Base-by-base conservation (phyloP, 2,329 filamentous ascomycete species). In the Monilinia fructicola region DNA sequence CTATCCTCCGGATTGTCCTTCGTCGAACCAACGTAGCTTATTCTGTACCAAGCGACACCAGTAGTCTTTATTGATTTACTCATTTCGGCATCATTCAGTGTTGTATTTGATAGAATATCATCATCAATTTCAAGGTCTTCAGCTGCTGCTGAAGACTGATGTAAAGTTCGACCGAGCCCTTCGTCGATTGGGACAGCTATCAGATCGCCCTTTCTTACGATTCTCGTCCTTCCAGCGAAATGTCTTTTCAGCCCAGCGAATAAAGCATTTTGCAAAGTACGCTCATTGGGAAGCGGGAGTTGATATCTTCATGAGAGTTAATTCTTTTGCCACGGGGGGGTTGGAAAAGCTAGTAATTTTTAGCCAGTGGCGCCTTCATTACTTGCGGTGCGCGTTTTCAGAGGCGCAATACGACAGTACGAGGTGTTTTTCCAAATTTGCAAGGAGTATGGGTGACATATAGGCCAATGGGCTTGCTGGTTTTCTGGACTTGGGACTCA, bases 161-260 rank as follows among this genome's bases (percentile, higher is more conserved):
- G 93, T 4, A 97, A 83, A 2, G 91, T 90, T 67, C 90, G 86
- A 3, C 93, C 94, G 1, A 98, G 83, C 63, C 89, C 87, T 64
- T 93, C 91, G 74, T 99, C 94, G 38, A 99, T 88, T 3, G 92
- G 89, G 16, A 99, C 90, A 23, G 91, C 93, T 64, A 99, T 88
- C 16, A 97, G 80, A 78, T 99, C 95, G 3, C 93, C 94, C 52
- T 87, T 88, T 74, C 93, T 93, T 50, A 98, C 86, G 16, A 98
- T 85, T 4, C 95, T 87, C 66, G 90, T 86, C 73, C 90, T 92
- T 65, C 87, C 86, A 71, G 96, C 90, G 76, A 99, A 97, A 75
- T 97, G 90, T 50, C 87, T 87, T 76, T 97, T 97, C 53, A 99
- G 78, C 0, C 92, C 93, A 23, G 91, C 89, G 72, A 98, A 89